Base-by-base conservation (phyloP, 2,329 filamentous ascomycete species). In the Xenosphaeropsis pyriputrescens region DNA sequence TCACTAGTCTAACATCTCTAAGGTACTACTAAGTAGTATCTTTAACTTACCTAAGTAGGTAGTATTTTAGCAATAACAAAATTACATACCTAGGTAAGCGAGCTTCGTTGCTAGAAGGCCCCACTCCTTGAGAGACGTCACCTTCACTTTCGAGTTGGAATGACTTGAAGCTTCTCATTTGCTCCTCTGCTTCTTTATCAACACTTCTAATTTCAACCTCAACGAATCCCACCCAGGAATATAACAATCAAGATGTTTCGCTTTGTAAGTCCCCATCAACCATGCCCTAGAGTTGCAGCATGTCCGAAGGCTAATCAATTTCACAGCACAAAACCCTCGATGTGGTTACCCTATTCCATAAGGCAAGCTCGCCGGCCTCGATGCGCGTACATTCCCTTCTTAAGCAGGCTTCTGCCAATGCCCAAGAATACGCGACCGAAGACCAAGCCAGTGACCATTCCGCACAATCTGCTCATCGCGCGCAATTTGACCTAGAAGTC, bases 271-370 rank as follows among this genome's bases (percentile, higher is more conserved):
- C 19, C 30, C 38, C 26, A 33, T 18, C 19, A 19, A 32, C 6
- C 35, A 42, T 36, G 42, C 6, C 18, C 7, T 18, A 15, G 12
- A 16, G 30, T 17, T 34, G 9, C 14, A 34, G 17, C 15, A 18
- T 29, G 12, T 9, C 18, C 18, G 9, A 14, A 38, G 30, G 30
- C 30, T 32, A 32, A 32, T 32, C 13, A 33, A 32, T 22, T 13
- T 40, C 32, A 39, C 52, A 86, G 81, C 73, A 69, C 62, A 88
- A 85, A 68, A 72, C 80, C 47, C 72, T 84, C 59, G 88, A 96
- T 66, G 84, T 93, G 48, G 75, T 96, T 57, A 96, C 89, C 43
- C 79, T 98, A 67, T 98, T 96, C 70, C 88, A 95, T 72, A 83
- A 84, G 60, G 74, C 89, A 41, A 71, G 68, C 50, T 72, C 73